phyloP scores from a whole-genome alignment of 352 stramenopile genomes.

The Phytophthora cryptogea region DNA sequence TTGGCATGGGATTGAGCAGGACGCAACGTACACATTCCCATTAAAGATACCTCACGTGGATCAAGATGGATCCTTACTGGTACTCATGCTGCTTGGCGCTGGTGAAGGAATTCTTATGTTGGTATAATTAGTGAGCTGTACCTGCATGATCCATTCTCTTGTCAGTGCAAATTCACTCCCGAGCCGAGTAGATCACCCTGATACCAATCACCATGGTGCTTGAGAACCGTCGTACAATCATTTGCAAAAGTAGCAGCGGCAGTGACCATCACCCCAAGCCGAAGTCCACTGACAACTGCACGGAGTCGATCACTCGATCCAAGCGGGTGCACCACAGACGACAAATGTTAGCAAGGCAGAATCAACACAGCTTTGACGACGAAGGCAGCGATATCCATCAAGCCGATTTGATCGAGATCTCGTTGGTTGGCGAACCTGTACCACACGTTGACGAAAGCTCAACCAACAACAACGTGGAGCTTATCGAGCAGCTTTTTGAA shows the following conservation, averaged over 20 bases:
- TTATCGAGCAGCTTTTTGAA: slow-evolving; percentile 70
- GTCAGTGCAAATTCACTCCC: slow-evolving; percentile 13
- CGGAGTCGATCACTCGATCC: slow-evolving; percentile 16
- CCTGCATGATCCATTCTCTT: neutral
- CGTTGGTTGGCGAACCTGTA: slow-evolving; percentile 30
- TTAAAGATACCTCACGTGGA: slow-evolving; percentile 5
- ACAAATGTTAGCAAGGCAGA: slow-evolving; percentile 17
- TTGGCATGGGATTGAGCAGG: slow-evolving; percentile 17
- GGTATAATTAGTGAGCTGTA: slow-evolving; percentile 25
- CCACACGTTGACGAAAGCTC: slow-evolving; percentile 2
- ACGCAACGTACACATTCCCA: slow-evolving; percentile 14
- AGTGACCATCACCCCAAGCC: slow-evolving; percentile 4
- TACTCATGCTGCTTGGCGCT: neutral
- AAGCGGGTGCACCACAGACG: slow-evolving; percentile 25
- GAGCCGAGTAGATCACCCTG: neutral
- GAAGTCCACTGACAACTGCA: slow-evolving; percentile 14
- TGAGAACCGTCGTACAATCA: slow-evolving; percentile 32
- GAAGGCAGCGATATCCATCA: slow-evolving; percentile 23
- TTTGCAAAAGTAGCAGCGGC: slow-evolving; percentile 29
- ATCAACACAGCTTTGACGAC: slow-evolving; percentile 25
- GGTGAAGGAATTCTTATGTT: slow-evolving; percentile 17
- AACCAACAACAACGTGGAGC: slow-evolving; percentile 37
- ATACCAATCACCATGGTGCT: slow-evolving; percentile 21
- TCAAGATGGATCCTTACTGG: neutral
- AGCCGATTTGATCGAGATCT: slow-evolving; percentile 68